Base-by-base conservation (phyloP, 805 yeast genomes). In the Cyberlindnera suaveolens region DNA sequence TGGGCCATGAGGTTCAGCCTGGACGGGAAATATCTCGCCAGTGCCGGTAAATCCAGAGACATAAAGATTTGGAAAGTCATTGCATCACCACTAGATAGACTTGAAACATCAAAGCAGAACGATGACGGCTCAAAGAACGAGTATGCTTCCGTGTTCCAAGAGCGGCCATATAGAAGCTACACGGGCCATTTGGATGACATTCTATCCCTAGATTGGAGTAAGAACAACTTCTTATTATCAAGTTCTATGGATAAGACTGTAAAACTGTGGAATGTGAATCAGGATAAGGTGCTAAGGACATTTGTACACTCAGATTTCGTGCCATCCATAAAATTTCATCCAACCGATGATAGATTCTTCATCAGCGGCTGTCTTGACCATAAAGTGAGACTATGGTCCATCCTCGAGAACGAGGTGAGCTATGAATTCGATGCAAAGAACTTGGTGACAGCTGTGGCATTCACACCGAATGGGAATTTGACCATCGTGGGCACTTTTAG, bases 211-310 rank as follows among this genome's bases (percentile, higher is more conserved):
- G 86, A 85, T 54, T 90, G 97, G 97, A 83, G 95, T 40, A 82
- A 82, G 53, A 89, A 88, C 63, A 82, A 82, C 58, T 90, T 90
- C 52, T 59, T 91, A 27, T 59, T 88, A 1, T 72, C 93, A 0
- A 81, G 93, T 4, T 84, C 95, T 2, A 84, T 85, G 82, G 98
- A 90, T 63, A 74, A 77, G 49, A 82, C 95, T 0, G 95, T 80
- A 2, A 76, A 77, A 49, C 65, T 90, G 38, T 90, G 97, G 96
- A 95, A 90, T 60, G 74, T 83, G 11, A 86, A 85, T 33, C 71
- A 90, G 39, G 65, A 63, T 2, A 71, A 67, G 14, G 78, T 87
- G 40, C 65, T 90, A 15, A 73, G 82, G 38, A 71, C 79, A 1
- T 89, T 85, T 54, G 59, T 63, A 11, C 90, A 87, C 57, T 74